These are phyloP conservation scores for Globisporangium paddicum DNA, from an alignment of 352 stramenopile species.

Conservation along the genomic window DNA sequence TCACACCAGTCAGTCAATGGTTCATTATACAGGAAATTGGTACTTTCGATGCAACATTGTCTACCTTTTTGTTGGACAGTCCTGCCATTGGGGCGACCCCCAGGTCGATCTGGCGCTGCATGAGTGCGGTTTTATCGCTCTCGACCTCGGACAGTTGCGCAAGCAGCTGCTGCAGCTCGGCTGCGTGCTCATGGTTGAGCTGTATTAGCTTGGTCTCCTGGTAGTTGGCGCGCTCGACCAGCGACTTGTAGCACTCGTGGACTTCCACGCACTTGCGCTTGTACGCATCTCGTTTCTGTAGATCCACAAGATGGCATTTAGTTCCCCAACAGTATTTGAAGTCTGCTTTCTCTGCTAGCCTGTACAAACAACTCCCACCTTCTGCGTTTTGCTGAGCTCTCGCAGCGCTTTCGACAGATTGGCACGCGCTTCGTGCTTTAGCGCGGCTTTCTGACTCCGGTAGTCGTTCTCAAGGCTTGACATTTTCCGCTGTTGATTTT, in stretches of 20 bases:
- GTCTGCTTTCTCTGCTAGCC: too few species aligned
- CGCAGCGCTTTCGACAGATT: slow-evolving; percentile 54
- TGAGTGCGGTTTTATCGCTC: slow-evolving; percentile 60
- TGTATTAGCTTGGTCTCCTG: slow-evolving; percentile 44
- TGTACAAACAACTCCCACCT: slow-evolving; percentile 36
- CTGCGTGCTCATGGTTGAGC: slow-evolving; percentile 49
- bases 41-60: neutral
- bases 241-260: slow-evolving; percentile 64
- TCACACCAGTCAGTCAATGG: neutral
- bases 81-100: slow-evolving; percentile 13
- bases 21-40: neutral
- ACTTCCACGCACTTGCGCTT: slow-evolving; percentile 80
- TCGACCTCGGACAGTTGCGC: slow-evolving; percentile 56
- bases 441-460: slow-evolving; percentile 21
- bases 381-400: slow-evolving; percentile 60
- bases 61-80: slow-evolving; percentile 17
- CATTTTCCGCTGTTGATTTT: slow-evolving; percentile 31
- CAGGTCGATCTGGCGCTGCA: slow-evolving; percentile 50
- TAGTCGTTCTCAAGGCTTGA: slow-evolving; percentile 35
- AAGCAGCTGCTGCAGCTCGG: slow-evolving; percentile 63
- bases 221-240: slow-evolving; percentile 35
- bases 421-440: slow-evolving; percentile 52
- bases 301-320: neutral
- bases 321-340: neutral
- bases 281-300: slow-evolving; percentile 76